Evolutionary conservation across 2,329 filamentous ascomycete species (phyloP).

Genomic region (Fusarium keratoplasticum): DNA sequence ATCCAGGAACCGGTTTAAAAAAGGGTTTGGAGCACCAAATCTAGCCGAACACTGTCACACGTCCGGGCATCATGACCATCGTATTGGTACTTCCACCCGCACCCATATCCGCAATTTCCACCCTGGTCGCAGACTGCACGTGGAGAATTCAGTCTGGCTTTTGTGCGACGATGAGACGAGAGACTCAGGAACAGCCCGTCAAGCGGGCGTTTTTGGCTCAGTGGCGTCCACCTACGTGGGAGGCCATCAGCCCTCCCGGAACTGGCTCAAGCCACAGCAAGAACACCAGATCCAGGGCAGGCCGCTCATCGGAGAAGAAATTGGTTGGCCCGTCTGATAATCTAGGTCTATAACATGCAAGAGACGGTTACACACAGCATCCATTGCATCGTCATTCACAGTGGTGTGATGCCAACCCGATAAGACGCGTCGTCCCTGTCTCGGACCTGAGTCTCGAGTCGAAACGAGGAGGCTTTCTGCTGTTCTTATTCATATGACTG

Average conservation of each 20-base stretch:
- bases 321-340: not conserved
- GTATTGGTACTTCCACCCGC: conserved; percentile 25
- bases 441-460: conserved; percentile 19
- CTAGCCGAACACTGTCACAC: conserved; percentile 2
- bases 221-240: conserved; percentile 3
- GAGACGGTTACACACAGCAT: conserved; percentile 15
- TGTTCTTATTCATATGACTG: not conserved
- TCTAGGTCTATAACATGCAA: conserved; percentile 6
- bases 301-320: conserved; percentile 5
- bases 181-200: conserved; percentile 16
- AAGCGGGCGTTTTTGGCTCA: conserved; percentile 2
- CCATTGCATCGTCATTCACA: not conserved
- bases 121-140: conserved; percentile 13
- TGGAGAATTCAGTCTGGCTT: conserved; percentile 8
- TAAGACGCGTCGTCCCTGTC: conserved; percentile 1
- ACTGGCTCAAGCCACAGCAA: not conserved
- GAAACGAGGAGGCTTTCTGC: not conserved
- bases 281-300: conserved; percentile 13
- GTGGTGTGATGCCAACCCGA: conserved; percentile 13
- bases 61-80: not conserved
- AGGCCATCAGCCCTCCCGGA: conserved; percentile 1
- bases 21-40: not conserved
- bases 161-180: conserved; percentile 5
- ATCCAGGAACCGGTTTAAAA: not conserved
- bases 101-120: not conserved